Base-by-base conservation (phyloP, 129 eudicot genomes). In the Pittosporum tobira region DNA sequence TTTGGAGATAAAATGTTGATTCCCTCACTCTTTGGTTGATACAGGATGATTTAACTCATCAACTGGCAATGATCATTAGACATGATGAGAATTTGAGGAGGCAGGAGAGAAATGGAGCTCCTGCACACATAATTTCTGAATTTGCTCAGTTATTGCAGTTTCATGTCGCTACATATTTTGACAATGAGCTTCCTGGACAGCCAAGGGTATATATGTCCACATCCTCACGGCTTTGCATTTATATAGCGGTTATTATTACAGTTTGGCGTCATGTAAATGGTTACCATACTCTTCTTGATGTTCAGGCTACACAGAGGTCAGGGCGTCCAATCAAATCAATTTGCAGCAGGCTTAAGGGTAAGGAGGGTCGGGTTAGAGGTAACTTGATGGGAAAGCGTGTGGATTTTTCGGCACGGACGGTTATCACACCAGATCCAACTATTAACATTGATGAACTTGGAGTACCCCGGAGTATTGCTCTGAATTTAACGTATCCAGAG, bases 11-110 rank as follows among this genome's bases (percentile, higher is more conserved):
- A n/a, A n/a, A n/a, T n/a, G n/a, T n/a, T n/a, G n/a, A n/a, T n/a
- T n/a, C n/a, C n/a, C 36, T 51, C 3, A 59, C 16, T 27, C 54
- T 27, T 7, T 21, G 58, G 16, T 67, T 51, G 46, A 61, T 66
- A 79, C 86, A 91, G 98, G 98, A 91, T 44, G 98, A 91, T 67
- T 70, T 91, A 62, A 91, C 98, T 60, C 98, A 91, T 83, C 98
- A 91, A 46, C 74, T 91, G 63, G 98, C 98, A 1, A 91, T 91
- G 98, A 86, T 91, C 20, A 86, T 91, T 59, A 74, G 98, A 73
- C 95, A 91, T 76, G 86, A 91, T 56, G 98, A 91, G 74, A 83
- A 83, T 56, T 59, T 91, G 61, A 83, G 89, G 76, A 80, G 65
- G 61, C 98, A 91, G 66, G 98, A 91, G 73, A 79, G 95, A 38